A percentile compares a stretch with the other conserved stretches of the same genome.
phyloP scores from a whole-genome alignment of 768 basidiomycete species.

The Amanita inopinata region DNA sequence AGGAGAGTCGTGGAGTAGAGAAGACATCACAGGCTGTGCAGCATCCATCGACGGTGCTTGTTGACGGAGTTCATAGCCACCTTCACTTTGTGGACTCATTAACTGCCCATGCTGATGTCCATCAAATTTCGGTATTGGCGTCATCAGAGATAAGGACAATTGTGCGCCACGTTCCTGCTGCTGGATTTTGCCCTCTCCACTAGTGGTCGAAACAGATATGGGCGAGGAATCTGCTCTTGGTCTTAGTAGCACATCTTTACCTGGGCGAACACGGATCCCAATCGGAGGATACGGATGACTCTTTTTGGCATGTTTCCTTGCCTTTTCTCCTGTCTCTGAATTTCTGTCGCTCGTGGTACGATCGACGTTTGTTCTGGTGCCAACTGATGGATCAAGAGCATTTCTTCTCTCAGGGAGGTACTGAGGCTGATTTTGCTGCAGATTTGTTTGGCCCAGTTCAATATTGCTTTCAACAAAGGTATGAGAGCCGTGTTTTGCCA shows the following conservation, averaged over 20 bases:
- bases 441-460: neutral
- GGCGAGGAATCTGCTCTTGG: slow-evolving; percentile 8
- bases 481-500: neutral
- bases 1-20: neutral
- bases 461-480: too few relatives aligned
- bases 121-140: neutral
- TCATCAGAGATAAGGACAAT: neutral
- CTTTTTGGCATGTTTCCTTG: slow-evolving; percentile 35
- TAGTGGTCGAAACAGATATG: neutral
- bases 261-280: slow-evolving; percentile 37
- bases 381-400: neutral
- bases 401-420: neutral
- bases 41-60: neutral
- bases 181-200: neutral
- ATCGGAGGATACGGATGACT: slow-evolving; percentile 27
- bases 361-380: neutral
- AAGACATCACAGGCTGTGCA: neutral
- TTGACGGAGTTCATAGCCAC: neutral
- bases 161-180: neutral
- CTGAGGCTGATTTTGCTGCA: neutral
- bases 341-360: neutral
- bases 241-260: slow-evolving; percentile 18
- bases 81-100: neutral
- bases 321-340: slow-evolving; percentile 18
- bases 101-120: neutral